Conservation (phyloP, 2,329 filamentous ascomycete species). For the Aspergillus brunneoviolaceus region DNA sequence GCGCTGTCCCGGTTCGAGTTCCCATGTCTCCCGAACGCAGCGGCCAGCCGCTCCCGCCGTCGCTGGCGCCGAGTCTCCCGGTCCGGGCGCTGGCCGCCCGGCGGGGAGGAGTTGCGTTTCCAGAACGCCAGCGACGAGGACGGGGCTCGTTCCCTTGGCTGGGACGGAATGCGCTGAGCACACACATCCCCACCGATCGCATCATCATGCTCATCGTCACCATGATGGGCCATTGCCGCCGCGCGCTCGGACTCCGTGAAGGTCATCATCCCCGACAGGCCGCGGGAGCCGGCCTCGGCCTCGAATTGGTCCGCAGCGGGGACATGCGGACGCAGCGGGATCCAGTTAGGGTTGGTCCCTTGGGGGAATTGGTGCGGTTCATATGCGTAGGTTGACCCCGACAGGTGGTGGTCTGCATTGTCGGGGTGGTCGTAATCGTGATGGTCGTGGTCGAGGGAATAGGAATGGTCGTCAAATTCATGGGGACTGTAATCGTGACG, state of each 20-base stretch:
- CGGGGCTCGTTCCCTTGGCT: not conserved
- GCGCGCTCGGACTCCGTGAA: not conserved
- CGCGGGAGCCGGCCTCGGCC: not conserved
- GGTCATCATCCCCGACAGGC: not conserved
- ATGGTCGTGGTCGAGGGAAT: constrained; percentile 2
- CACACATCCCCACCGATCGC: constrained; percentile 17
- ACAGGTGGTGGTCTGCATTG: too few species aligned
- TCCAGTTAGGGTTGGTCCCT: constrained; percentile 17
- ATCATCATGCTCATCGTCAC: constrained; percentile 17
- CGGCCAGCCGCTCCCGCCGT: constrained; percentile 23
- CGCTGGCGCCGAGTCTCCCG: constrained; percentile 26
- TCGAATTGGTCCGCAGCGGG: constrained; percentile 15
- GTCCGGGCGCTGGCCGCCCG: not conserved
- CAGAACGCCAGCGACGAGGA: not conserved
- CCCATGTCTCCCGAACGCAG: constrained; percentile 30
- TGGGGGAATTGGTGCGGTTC: not conserved
- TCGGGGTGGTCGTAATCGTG: not conserved
- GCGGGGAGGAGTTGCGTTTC: constrained; percentile 3
- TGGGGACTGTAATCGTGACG: constrained; percentile 19
- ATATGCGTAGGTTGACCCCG: constrained; percentile 1
- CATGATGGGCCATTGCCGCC: constrained; percentile 1
- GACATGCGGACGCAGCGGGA: constrained; percentile 21
- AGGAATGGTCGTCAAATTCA: constrained; percentile 7
- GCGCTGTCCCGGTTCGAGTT: constrained; percentile 44
- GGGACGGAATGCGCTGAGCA: not conserved